Percentiles rank a stretch among this genome's conserved stretches.
phyloP scores from a whole-genome alignment of 1,139 yeast genomes.

The Kluyveromyces sp. region DNA sequence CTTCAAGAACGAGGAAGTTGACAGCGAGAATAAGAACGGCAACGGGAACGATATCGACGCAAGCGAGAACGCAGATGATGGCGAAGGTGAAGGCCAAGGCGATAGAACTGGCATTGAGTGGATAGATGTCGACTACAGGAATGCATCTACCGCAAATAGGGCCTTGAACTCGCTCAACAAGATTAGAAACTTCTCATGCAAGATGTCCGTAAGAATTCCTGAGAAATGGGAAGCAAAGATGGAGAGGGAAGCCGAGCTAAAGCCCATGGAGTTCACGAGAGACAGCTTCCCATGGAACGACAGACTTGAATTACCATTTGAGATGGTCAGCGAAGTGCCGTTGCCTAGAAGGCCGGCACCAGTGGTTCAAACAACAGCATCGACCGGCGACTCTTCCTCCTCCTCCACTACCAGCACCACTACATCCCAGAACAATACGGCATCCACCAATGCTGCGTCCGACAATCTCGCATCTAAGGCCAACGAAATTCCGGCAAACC shows the following conservation, averaged over 20 bases:
- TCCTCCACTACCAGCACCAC: conserved; percentile 1
- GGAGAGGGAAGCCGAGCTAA: conserved; percentile 5
- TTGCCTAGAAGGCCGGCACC: conserved; percentile 23
- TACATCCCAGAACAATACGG: conserved; percentile 2
- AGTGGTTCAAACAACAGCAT: not conserved
- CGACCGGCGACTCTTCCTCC: conserved; percentile 6
- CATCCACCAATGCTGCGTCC: conserved; percentile 5
- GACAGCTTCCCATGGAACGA: conserved; percentile 28
- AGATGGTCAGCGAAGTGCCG: conserved; percentile 29
- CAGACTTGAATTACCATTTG: conserved; percentile 28
- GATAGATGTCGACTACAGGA: conserved; percentile 2
- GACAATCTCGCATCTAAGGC: not conserved
- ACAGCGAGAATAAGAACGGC: not conserved
- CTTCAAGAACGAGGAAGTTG: not conserved
- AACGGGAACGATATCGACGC: too few species aligned
- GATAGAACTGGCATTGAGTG: not conserved
- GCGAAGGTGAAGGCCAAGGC: conserved; percentile 9
- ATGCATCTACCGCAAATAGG: conserved; percentile 14
- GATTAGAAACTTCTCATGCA: conserved; percentile 23
- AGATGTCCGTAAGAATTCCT: conserved; percentile 23
- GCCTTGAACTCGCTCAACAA: conserved; percentile 17
- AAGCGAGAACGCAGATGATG: conserved; percentile 24
- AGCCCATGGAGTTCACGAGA: conserved; percentile 22
- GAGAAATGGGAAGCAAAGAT: conserved; percentile 14
- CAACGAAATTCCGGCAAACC: conserved; percentile 6